Percentiles rank a stretch among this genome's conserved stretches.
Conservation (phyloP, 2,329 filamentous ascomycete species). For the Trichophyton rubrum region DNA sequence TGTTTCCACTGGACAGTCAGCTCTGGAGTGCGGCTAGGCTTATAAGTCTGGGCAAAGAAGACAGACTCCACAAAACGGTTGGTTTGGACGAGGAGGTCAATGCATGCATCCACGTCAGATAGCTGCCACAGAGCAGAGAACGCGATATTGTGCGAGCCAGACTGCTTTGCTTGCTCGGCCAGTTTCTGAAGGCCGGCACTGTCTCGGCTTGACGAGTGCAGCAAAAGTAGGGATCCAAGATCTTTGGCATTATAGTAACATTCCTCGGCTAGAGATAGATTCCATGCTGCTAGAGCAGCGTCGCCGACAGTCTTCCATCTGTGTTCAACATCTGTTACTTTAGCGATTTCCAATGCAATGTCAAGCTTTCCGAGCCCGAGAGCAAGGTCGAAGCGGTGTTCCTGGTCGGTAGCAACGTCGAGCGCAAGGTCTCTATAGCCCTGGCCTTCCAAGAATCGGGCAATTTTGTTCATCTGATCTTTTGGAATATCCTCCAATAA, state of each 20-base stretch:
- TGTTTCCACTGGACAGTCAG: constrained; percentile 72
- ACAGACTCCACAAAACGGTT: constrained; percentile 73
- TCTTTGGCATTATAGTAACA: constrained; percentile 89
- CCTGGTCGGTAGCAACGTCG: constrained; percentile 83
- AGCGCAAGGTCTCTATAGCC: constrained; percentile 92
- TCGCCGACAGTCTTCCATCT: constrained; percentile 98
- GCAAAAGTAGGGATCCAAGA: constrained; percentile 71
- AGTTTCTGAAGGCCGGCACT: constrained; percentile 59
- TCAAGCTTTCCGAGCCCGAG: constrained; percentile 71
- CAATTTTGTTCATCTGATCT: constrained; percentile 97
- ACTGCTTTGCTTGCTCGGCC: constrained; percentile 59
- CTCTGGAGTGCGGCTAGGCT: constrained; percentile 59
- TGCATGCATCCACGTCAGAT: constrained; percentile 68
- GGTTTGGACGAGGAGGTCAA: constrained; percentile 66
- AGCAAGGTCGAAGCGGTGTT: constrained; percentile 93
- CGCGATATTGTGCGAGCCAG: constrained; percentile 78
- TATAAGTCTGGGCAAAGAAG: constrained; percentile 89
- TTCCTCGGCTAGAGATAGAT: constrained; percentile 76
- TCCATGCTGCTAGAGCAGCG: constrained; percentile 73
- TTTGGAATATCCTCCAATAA: constrained; percentile 70
- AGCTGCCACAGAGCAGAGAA: constrained; percentile 85
- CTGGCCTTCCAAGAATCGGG: constrained; percentile 91
- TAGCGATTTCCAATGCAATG: constrained; percentile 73
- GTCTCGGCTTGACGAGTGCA: constrained; percentile 79
- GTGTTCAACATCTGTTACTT: constrained; percentile 75